These are phyloP conservation scores for Phaseolus coccineus DNA, from an alignment of 331 rosid genomes.

Conservation along the genomic window DNA sequence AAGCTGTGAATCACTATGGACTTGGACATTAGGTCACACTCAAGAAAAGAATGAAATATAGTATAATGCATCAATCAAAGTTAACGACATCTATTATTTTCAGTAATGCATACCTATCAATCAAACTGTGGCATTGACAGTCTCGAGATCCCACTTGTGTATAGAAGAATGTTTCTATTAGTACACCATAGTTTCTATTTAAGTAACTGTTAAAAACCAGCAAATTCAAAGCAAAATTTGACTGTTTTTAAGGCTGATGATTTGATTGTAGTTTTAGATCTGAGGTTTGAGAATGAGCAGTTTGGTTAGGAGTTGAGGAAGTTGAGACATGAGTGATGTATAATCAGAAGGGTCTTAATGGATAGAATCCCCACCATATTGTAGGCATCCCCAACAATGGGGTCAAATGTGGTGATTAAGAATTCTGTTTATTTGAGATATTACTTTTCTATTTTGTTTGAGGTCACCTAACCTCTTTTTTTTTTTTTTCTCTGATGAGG, in stretches of 20 bases:
- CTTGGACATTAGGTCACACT: background rate
- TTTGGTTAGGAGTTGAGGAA: background rate
- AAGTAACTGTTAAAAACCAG: background rate
- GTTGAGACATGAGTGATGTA: background rate
- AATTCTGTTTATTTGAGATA: constrained; percentile 38
- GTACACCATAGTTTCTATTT: background rate
- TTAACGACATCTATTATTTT: background rate
- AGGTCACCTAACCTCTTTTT: constrained; percentile 45
- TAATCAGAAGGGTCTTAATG: background rate
- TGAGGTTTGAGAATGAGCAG: background rate
- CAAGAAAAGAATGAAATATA: background rate
- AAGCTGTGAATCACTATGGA: background rate
- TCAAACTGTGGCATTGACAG: constrained; percentile 7
- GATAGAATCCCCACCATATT: background rate
- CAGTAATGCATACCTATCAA: background rate
- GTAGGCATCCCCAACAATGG: constrained; percentile 24
- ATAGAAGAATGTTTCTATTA: background rate
- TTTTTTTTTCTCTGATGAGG: background rate
- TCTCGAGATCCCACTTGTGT: constrained; percentile 18
- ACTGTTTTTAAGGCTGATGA: background rate
- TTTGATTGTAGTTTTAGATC: constrained; percentile 9
- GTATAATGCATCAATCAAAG: background rate
- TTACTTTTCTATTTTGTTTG: constrained; percentile 43
- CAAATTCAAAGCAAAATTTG: background rate
- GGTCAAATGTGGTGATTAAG: constrained; percentile 33